These are phyloP conservation scores for Tricladium varicosporioides DNA, from an alignment of 2,329 filamentous ascomycete species.

Conservation along the genomic window DNA sequence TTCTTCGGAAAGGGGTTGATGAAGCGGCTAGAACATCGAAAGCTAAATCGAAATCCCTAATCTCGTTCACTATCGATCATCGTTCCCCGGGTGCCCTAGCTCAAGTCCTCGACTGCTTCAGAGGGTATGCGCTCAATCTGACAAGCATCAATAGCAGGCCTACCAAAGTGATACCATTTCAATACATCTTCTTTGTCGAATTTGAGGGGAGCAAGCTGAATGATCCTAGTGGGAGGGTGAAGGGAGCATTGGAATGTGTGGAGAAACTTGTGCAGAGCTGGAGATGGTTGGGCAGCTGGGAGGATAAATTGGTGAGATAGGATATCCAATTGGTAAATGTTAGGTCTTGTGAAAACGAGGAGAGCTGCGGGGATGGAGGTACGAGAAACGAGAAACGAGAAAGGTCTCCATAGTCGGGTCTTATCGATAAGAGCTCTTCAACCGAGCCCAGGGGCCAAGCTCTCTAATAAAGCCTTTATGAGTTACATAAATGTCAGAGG, in stretches of 20 bases:
- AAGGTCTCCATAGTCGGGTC: not conserved
- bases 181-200: conserved; percentile 95
- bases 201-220: conserved; percentile 63
- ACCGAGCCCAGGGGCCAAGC: not conserved
- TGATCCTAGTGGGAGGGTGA: conserved; percentile 57
- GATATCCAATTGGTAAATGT: not conserved
- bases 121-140: conserved; percentile 69
- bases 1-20: conserved; percentile 45
- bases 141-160: conserved; percentile 90
- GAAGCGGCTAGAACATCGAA: conserved; percentile 12
- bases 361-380: not conserved
- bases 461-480: not conserved
- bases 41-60: conserved; percentile 62
- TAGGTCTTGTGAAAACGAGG: not conserved
- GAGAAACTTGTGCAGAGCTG: conserved; percentile 56
- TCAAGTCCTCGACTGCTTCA: conserved; percentile 77
- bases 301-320: conserved; percentile 27
- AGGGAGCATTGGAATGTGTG: conserved; percentile 58
- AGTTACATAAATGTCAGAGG: not conserved
- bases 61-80: conserved; percentile 83
- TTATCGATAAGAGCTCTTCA: conserved; percentile 23
- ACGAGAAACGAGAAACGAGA: no score
- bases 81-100: conserved; percentile 77
- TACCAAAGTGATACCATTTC: conserved; percentile 71
- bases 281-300: conserved; percentile 72